These are phyloP conservation scores for Fusarium solani-melongenae DNA, from an alignment of 2,329 filamentous ascomycete genomes.

Conservation along the genomic window DNA sequence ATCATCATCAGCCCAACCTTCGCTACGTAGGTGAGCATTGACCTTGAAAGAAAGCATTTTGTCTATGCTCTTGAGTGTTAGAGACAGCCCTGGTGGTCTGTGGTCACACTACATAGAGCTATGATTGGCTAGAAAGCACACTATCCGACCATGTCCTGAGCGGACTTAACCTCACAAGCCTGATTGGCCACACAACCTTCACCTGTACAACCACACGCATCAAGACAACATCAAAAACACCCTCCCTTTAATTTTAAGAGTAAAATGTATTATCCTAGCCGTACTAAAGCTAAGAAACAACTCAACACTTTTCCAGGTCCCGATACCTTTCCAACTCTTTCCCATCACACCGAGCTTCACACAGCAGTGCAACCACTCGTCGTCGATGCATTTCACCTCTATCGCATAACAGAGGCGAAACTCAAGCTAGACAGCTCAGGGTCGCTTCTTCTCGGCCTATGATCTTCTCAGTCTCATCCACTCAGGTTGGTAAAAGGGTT, in stretches of 20 bases:
- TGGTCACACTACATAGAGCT: not conserved
- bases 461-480: not conserved
- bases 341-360: not conserved
- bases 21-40: not conserved
- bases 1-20: not conserved
- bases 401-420: not conserved
- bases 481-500: not conserved
- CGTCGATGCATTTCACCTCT: not conserved
- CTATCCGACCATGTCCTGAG: not conserved
- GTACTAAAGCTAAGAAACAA: not conserved
- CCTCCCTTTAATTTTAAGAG: not conserved
- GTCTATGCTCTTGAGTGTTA: too few relatives aligned
- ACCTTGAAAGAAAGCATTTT: not conserved
- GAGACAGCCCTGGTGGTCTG: not conserved
- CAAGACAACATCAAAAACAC: not conserved
- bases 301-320: not conserved
- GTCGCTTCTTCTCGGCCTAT: not conserved
- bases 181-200: not conserved
- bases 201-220: not conserved
- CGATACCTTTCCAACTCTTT: not conserved
- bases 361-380: not conserved
- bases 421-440: not conserved
- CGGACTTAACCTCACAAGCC: too few relatives aligned
- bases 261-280: not conserved
- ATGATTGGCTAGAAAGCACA: conserved; percentile 7